A percentile compares a stretch with the other conserved stretches of the same genome.
Evolutionary conservation across 2,329 filamentous ascomycete species (phyloP).

Genomic region (Fusarium cyanostomum): DNA sequence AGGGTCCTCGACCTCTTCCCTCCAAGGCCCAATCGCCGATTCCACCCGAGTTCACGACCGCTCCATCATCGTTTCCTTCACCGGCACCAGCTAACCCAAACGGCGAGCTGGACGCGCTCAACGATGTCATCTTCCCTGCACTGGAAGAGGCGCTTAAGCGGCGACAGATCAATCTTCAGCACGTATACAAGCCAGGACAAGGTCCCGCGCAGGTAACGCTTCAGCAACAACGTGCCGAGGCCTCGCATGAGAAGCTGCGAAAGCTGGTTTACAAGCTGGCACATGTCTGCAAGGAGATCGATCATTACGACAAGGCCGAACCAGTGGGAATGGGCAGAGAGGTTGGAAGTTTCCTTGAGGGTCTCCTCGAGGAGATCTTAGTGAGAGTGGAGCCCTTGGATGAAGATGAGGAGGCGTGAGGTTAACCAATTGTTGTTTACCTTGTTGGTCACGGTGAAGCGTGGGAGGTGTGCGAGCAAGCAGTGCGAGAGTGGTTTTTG

Average conservation of each 20-base stretch:
- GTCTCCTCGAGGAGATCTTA: constrained; percentile 90
- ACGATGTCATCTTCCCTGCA: constrained; percentile 91
- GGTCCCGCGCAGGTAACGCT: constrained; percentile 60
- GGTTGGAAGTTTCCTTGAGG: constrained; percentile 88
- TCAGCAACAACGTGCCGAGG: constrained; percentile 73
- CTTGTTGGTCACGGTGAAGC: not conserved
- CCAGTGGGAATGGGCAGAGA: constrained; percentile 95
- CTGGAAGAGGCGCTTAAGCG: constrained; percentile 90
- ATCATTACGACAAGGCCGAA: constrained; percentile 84
- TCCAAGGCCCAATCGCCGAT: constrained; percentile 47
- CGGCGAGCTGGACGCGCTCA: constrained; percentile 83
- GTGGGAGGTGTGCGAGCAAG: constrained; percentile 1
- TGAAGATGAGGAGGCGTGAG: constrained; percentile 63
- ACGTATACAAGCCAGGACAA: constrained; percentile 54
- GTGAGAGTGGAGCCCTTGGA: constrained; percentile 90
- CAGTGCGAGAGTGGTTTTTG: constrained; percentile 11
- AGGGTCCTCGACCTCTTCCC: constrained; percentile 40
- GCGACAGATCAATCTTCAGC: constrained; percentile 71
- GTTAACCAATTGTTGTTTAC: constrained; percentile 1
- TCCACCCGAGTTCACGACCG: constrained; percentile 44
- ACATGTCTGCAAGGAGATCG: constrained; percentile 87
- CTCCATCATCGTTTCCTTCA: constrained; percentile 64
- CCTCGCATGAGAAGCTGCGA: constrained; percentile 82
- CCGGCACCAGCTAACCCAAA: constrained; percentile 66
- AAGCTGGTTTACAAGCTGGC: constrained; percentile 84